Evolutionary conservation across 129 eudicot species (phyloP).

Genomic region (Silybum marianum): DNA sequence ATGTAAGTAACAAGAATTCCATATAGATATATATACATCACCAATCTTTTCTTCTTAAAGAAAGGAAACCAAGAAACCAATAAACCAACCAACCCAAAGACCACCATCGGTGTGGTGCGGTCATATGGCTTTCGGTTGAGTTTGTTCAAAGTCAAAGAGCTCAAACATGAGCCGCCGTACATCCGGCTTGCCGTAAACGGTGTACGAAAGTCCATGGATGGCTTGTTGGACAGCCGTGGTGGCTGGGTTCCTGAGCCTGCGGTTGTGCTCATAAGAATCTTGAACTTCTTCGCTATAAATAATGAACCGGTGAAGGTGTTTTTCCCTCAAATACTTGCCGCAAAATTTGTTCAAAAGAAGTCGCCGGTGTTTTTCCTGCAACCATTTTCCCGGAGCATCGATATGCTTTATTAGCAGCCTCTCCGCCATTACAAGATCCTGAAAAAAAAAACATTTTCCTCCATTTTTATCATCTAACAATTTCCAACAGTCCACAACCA

Average conservation of each 20-base stretch:
- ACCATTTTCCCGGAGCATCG: conserved; percentile 96
- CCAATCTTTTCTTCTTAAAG: background rate
- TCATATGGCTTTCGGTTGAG: conserved; percentile 86
- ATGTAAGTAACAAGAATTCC: conserved; percentile 28
- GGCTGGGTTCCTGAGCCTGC: conserved; percentile 94
- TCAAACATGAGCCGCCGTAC: conserved; percentile 98
- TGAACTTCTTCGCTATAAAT: conserved; percentile 83
- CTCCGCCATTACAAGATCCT: conserved; percentile 99
- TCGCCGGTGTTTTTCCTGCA: conserved; percentile 80
- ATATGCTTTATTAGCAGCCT: conserved; percentile 95
- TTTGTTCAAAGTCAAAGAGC: conserved; percentile 96
- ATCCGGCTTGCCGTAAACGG: conserved; percentile 90
- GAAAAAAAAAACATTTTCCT: conserved; percentile 20
- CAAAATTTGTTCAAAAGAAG: conserved; percentile 93
- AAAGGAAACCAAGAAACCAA: background rate
- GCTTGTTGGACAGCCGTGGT: conserved; percentile 96
- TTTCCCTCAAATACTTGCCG: conserved; percentile 86
- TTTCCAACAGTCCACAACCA: too few species aligned
- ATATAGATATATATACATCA: conserved; percentile 20
- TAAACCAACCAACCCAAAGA: background rate
- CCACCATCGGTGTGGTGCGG: background rate
- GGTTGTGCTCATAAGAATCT: conserved; percentile 88
- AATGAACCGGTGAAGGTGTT: conserved; percentile 83
- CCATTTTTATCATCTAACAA: background rate
- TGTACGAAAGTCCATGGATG: conserved; percentile 87